Evolutionary conservation across 129 eudicot genomes (phyloP), one percentile per base, ranked within the genome.

Genomic region (Oenanthe sinensis): DNA sequence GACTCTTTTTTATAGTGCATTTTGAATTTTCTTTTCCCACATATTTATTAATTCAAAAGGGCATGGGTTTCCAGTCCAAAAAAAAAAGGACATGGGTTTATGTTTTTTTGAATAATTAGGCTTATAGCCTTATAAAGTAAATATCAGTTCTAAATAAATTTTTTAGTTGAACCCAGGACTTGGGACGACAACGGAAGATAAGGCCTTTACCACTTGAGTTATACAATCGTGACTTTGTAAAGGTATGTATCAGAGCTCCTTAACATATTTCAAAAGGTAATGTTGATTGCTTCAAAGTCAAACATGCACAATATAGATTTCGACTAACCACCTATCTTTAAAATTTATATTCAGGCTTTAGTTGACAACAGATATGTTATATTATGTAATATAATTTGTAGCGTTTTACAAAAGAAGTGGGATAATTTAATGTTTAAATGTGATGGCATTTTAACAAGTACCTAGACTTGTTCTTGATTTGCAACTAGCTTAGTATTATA

Each of bases 231-330:
- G 36, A 33, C 36, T 33, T 33, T 58, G 62, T 54, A 54, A 54
- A 54, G 26, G 60, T 52, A 17, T 52, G 28, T 55, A 22, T 40
- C 49, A 42, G 36, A 42, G 24, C 40, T 33, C 3, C n/a, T n/a
- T 4, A n/a, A 20, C 11, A 45, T 12, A 44, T 44, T 43, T n/a
- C 58, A 12, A 12, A 16, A 44, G 42, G 9, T 12, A 14, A 75
- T 47, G 22, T 45, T 75, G 67, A 11, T 78, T 67, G 75, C 47
- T 67, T 63, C 55, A 30, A 78, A 78, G 81, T 68, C 75, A 65
- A 78, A 19, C 75, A 63, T 63, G 36, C 49, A 45, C 26, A 30
- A 55, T 75, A 71, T 26, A 43, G 55, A 5, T 45, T 70, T 42
- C 54, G 24, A 46, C 24, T 47, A 55, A 40, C 82, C 44, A 30